Evolutionary conservation across 257 asterid species (phyloP).

Genomic region (Anisodus tanguticus): DNA sequence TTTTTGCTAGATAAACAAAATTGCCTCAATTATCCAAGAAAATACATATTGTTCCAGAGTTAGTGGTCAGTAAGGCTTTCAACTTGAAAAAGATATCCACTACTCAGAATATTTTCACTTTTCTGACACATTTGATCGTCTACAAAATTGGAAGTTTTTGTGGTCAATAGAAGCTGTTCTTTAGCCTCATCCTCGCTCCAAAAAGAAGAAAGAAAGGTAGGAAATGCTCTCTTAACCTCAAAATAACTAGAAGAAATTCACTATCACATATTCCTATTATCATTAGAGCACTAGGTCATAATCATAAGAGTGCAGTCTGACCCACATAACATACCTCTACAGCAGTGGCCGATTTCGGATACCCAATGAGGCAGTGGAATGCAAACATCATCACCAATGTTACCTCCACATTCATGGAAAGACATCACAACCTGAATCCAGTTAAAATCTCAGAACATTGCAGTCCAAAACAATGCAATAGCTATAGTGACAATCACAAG

Average conservation of each 20-base stretch:
- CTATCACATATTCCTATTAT: background rate
- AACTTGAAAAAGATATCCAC: background rate
- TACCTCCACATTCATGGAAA: slow-evolving; percentile 86
- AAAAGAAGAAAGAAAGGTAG: background rate
- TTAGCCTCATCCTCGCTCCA: background rate
- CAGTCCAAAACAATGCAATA: slow-evolving; percentile 12
- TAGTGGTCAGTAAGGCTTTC: slow-evolving; percentile 4
- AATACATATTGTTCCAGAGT: too few species aligned
- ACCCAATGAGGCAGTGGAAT: slow-evolving; percentile 87
- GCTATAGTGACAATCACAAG: background rate
- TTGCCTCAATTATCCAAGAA: background rate
- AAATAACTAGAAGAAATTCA: slow-evolving; percentile 3
- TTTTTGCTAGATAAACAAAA: background rate
- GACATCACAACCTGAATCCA: slow-evolving; percentile 93
- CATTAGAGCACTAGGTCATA: slow-evolving; percentile 7
- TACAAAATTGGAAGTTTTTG: background rate
- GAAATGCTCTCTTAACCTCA: slow-evolving; percentile 8
- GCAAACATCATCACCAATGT: slow-evolving; percentile 75
- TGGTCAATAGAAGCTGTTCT: background rate
- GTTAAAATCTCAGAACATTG: slow-evolving; percentile 52
- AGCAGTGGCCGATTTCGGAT: slow-evolving; percentile 82
- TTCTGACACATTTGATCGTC: background rate
- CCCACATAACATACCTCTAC: slow-evolving; percentile 63
- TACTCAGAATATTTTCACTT: slow-evolving; percentile 8
- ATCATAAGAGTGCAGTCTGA: background rate